These are phyloP conservation scores for Debaryomyces hansenii DNA, from an alignment of 805 yeast species.

Conservation along the genomic window DNA sequence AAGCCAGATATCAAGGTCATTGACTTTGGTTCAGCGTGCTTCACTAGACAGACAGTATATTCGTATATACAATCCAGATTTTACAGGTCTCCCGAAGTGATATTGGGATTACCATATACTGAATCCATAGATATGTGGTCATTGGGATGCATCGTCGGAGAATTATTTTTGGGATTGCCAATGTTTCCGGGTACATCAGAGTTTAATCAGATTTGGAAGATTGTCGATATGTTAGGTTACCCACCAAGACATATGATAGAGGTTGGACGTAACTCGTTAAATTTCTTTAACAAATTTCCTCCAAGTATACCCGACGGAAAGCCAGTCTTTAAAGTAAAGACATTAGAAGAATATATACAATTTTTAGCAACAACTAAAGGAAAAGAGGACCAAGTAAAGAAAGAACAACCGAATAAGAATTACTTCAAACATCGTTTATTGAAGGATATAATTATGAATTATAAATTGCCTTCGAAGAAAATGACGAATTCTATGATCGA, in stretches of 20 bases:
- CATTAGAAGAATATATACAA: slow-evolving; percentile 36
- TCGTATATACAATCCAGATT: slow-evolving; percentile 92
- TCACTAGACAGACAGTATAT: slow-evolving; percentile 83
- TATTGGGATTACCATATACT: slow-evolving; percentile 88
- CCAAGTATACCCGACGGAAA: slow-evolving; percentile 22
- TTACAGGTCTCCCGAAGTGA: slow-evolving; percentile 92
- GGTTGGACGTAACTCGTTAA: slow-evolving; percentile 80
- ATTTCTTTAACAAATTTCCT: slow-evolving; percentile 57
- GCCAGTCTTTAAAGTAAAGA: slow-evolving; percentile 31
- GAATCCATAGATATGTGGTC: slow-evolving; percentile 98
- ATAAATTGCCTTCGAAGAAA: slow-evolving; percentile 63
- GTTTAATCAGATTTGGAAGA: slow-evolving; percentile 83
- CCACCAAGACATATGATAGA: slow-evolving; percentile 98
- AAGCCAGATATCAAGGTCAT: slow-evolving; percentile 86
- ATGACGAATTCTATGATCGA: slow-evolving; percentile 57
- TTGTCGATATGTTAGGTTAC: slow-evolving; percentile 74
- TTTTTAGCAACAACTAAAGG: slow-evolving; percentile 25
- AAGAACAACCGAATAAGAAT: slow-evolving; percentile 80
- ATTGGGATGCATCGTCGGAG: slow-evolving; percentile 88
- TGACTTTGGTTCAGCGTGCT: slow-evolving; percentile 96
- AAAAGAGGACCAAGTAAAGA: slow-evolving; percentile 26
- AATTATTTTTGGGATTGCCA: slow-evolving; percentile 86
- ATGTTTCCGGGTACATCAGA: slow-evolving; percentile 94
- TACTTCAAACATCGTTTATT: slow-evolving; percentile 69
- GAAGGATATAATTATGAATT: slow-evolving; percentile 73